A percentile compares a stretch with the other conserved stretches of the same genome.
Evolutionary conservation across 192 early-diverging fungal genomes (phyloP).

Genomic region (Coemansia nantahalensis): DNA sequence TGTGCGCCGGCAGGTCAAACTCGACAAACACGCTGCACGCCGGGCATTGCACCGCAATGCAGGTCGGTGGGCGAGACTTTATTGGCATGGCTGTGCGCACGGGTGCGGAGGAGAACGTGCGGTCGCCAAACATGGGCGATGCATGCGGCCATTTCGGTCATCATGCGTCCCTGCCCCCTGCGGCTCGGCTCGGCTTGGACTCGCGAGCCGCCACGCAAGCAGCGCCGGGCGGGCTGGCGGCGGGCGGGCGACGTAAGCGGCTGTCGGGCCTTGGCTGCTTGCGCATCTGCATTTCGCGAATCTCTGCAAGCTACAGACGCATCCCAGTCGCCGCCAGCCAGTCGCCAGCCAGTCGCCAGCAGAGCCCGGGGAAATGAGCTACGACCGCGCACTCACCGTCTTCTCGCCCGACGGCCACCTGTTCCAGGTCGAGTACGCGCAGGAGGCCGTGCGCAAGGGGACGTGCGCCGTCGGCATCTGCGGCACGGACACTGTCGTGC

Average conservation of each 20-base stretch:
- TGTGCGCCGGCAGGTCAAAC: conserved; percentile 48
- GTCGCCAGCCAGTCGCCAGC: too few species aligned
- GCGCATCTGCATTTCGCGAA: too few species aligned
- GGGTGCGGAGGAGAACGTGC: neutral
- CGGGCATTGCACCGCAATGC: conserved; percentile 52
- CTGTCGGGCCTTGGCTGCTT: too few species aligned
- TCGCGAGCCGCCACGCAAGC: neutral
- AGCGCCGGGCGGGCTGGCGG: neutral
- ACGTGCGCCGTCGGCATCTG: conserved; percentile 96
- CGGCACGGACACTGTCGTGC: conserved; percentile 83
- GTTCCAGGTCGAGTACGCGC: conserved; percentile 99
- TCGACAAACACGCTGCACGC: conserved; percentile 47
- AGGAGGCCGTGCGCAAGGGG: conserved; percentile 95
- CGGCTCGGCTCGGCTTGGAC: neutral
- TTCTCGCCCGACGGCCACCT: conserved; percentile 99
- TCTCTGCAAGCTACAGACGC: neutral
- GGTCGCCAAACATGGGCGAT: too few species aligned
- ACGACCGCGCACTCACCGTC: conserved; percentile 88
- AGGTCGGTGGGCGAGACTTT: conserved; percentile 45
- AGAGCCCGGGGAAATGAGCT: conserved; percentile 46
- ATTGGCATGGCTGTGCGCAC: conserved; percentile 20
- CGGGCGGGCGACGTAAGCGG: neutral
- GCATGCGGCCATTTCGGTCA: too few species aligned
- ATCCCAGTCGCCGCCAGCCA: neutral
- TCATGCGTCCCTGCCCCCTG: too few species aligned